Evolutionary conservation across 2,329 filamentous ascomycete genomes (phyloP), one percentile per base, ranked within the genome.

Genomic region (Calonectria multiphialidica): DNA sequence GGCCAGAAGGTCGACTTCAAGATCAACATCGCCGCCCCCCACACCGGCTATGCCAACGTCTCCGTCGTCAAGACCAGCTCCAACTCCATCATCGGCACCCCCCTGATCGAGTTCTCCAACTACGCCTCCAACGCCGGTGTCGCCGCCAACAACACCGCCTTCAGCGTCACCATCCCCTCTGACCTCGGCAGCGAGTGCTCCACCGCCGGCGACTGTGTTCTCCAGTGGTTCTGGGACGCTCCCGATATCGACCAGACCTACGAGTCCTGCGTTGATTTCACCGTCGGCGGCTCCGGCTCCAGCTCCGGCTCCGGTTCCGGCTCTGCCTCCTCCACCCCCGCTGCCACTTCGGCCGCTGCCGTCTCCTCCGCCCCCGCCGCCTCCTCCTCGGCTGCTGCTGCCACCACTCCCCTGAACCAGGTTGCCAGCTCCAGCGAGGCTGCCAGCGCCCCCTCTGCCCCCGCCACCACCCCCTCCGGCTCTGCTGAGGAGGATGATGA

Each of bases 201-300:
- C 44, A 85, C 81, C 13, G 85, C 86, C 23, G 90, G 90, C 49
- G 82, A 84, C 72, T 86, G 84, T 63, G 88, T 88, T 4, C 84
- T 92, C 55, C 90, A 92, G 81, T 92, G 90, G 90, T 91, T 85
- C 81, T 92, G 90, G 90, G 86, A 90, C 72, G 89, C 90, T 5
- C 79, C 82, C 18, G 84, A 83, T 67, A 87, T 90, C 72, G 78
- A 88, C 70, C 91, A 93, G 86, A 92, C 90, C 13, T 93, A 93
- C 79, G 88, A 91, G 84, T 87, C 87, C 62, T 93, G 91, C 82
- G 84, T 92, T 64, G 91, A 93, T 78, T 92, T 93, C 62, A 79
- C 78, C 33, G 75, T 81, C 42, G 71, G 66, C 33, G 70, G 72
- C 25, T 62, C 62, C n/a, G 44, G 59, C 45, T 69, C 68, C 13